phyloP scores from a whole-genome alignment of 148 eudicot species.

The Limonium bicolor region DNA sequence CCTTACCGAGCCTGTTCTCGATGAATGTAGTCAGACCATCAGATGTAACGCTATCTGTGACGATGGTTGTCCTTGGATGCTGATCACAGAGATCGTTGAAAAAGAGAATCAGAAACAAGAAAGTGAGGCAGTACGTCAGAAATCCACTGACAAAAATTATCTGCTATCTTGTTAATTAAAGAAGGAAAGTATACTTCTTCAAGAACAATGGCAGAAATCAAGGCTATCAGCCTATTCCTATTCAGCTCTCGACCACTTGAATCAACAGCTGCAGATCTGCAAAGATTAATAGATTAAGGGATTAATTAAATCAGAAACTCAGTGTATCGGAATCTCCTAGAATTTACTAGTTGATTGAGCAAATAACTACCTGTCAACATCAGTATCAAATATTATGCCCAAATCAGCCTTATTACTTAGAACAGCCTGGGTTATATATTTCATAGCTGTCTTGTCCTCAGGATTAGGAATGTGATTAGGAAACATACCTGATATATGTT shows the following conservation, averaged over 20 bases:
- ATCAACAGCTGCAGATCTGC: conserved; percentile 99
- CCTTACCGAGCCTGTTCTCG: conserved; percentile 82
- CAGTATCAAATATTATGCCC: conserved; percentile 97
- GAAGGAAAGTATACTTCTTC: conserved; percentile 50
- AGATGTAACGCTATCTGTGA: conserved; percentile 97
- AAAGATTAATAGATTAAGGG: conserved; percentile 5
- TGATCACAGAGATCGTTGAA: conserved; percentile 13
- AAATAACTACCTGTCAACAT: conserved; percentile 72
- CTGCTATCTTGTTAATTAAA: conserved; percentile 2
- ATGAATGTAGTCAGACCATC: conserved; percentile 88
- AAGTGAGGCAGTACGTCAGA: not conserved
- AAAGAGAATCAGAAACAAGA: conserved; percentile 1
- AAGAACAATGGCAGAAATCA: conserved; percentile 88
- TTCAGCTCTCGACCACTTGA: conserved; percentile 80
- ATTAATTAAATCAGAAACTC: conserved; percentile 2
- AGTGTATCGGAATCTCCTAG: too few relatives aligned
- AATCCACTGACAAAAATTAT: not conserved
- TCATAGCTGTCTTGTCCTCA: conserved; percentile 97
- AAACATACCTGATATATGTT: conserved; percentile 46
- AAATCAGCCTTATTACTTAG: conserved; percentile 82
- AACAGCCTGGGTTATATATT: conserved; percentile 80
- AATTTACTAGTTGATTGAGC: too few relatives aligned
- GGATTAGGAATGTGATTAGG: conserved; percentile 99
- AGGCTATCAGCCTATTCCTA: conserved; percentile 84
- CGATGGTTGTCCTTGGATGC: conserved; percentile 98